Conservation (phyloP, 257 asterid genomes). For the Paraleonurus japonicus region DNA sequence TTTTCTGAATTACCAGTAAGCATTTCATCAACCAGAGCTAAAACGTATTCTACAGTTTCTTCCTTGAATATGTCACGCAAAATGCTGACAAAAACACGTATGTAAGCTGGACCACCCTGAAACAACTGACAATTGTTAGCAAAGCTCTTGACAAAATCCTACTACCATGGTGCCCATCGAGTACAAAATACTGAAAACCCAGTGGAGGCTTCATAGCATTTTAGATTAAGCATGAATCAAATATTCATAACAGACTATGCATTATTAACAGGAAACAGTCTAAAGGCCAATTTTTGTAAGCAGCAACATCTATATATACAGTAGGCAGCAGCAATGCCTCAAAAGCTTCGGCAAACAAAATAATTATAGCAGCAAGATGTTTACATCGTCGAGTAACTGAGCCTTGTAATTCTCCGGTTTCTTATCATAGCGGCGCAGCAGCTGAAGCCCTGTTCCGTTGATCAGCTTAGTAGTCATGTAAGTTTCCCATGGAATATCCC, state of each 20-base stretch:
- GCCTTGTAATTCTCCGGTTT: constrained; percentile 71
- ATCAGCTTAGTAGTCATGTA: constrained; percentile 88
- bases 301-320: background rate
- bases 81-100: constrained; percentile 75
- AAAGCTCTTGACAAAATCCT: constrained; percentile 8
- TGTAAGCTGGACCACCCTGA: constrained; percentile 88
- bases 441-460: constrained; percentile 81
- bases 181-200: background rate
- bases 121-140: constrained; percentile 18
- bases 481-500: constrained; percentile 97
- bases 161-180: constrained; percentile 3
- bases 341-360: background rate
- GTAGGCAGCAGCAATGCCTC: constrained; percentile 8
- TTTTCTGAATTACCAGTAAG: constrained; percentile 55
- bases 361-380: constrained; percentile 10
- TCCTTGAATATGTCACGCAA: constrained; percentile 78
- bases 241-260: background rate
- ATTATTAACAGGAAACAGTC: background rate
- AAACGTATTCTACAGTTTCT: constrained; percentile 80
- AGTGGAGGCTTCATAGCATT: background rate
- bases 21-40: constrained; percentile 84
- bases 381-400: constrained; percentile 83
- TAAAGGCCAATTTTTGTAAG: background rate
- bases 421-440: constrained; percentile 85
- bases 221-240: background rate